Conservation (phyloP, 2,329 filamentous ascomycete genomes). For the Ceratocystis ficicola region DNA sequence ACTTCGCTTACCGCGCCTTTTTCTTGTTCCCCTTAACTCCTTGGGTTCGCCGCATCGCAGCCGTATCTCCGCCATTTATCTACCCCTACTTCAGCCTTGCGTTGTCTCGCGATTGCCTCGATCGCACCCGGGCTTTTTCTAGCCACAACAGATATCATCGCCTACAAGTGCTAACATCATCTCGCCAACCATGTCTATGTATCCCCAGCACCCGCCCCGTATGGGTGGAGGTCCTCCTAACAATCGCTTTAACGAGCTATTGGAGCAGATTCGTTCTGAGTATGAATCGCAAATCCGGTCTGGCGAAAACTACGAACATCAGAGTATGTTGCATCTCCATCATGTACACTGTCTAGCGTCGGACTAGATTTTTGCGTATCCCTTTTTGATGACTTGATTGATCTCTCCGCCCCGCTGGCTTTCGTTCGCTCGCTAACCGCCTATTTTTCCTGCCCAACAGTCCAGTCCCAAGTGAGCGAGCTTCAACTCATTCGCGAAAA, state of each 20-base stretch:
- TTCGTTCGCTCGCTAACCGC: constrained; percentile 25
- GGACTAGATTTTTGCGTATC: no score
- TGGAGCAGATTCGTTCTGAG: constrained; percentile 81
- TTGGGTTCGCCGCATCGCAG: not conserved
- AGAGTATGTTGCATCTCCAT: constrained; percentile 53
- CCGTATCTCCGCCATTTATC: not conserved
- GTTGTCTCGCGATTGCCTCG: not conserved
- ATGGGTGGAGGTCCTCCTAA: constrained; percentile 23
- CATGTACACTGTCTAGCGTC: constrained; percentile 9
- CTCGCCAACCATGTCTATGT: constrained; percentile 23
- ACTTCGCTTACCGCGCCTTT: constrained; percentile 5
- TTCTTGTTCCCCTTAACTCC: not conserved
- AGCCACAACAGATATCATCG: not conserved
- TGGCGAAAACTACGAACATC: constrained; percentile 79
- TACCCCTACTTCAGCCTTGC: not conserved
- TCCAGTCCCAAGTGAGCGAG: constrained; percentile 81
- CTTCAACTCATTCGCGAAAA: constrained; percentile 90
- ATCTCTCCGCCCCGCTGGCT: constrained; percentile 1
- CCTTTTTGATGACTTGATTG: constrained; percentile 6
- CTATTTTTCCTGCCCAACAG: constrained; percentile 36
- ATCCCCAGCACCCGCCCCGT: constrained; percentile 23
- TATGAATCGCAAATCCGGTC: constrained; percentile 76
- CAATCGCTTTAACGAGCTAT: constrained; percentile 68
- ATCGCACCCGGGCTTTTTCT: not conserved
- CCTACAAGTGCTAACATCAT: not conserved